Conservation (phyloP, 768 basidiomycete species). For the Lactarius evosmus region DNA sequence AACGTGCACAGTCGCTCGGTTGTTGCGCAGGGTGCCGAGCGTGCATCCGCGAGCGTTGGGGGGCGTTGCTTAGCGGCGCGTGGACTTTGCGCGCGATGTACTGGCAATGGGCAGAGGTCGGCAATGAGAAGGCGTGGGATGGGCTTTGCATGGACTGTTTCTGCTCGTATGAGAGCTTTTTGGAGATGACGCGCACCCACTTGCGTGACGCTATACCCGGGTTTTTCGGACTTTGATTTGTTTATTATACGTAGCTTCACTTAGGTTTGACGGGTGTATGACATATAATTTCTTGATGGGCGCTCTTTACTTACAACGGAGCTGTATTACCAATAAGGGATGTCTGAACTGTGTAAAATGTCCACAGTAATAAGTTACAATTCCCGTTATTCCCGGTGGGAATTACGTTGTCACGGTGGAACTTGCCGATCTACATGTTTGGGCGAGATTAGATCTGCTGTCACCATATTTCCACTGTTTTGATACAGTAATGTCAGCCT, state of each 20-base stretch:
- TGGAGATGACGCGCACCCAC: constrained; percentile 3
- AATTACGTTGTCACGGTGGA: not conserved
- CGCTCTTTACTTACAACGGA: not conserved
- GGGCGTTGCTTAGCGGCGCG: not conserved
- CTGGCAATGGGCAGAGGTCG: not conserved
- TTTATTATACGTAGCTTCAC: not conserved
- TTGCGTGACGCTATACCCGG: constrained; percentile 9
- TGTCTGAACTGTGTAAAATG: no score
- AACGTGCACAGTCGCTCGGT: constrained; percentile 2
- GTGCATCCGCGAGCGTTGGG: constrained; percentile 1
- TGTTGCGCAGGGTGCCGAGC: not conserved
- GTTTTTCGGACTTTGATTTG: constrained; percentile 5
- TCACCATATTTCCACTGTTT: no score
- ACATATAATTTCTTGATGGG: not conserved
- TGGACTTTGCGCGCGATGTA: constrained; percentile 8
- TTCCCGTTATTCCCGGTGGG: no score
- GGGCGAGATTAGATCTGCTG: constrained; percentile 12
- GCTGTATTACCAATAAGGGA: not conserved
- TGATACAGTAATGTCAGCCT: constrained; percentile 22
- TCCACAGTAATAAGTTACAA: no score
- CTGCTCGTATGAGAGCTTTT: constrained; percentile 6
- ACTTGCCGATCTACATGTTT: not conserved
- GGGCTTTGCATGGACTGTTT: constrained; percentile 8
- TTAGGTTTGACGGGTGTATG: no score
- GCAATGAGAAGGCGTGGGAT: not conserved